phyloP scores from a whole-genome alignment of 257 asterid species.

The Nicotiana tabacum region DNA sequence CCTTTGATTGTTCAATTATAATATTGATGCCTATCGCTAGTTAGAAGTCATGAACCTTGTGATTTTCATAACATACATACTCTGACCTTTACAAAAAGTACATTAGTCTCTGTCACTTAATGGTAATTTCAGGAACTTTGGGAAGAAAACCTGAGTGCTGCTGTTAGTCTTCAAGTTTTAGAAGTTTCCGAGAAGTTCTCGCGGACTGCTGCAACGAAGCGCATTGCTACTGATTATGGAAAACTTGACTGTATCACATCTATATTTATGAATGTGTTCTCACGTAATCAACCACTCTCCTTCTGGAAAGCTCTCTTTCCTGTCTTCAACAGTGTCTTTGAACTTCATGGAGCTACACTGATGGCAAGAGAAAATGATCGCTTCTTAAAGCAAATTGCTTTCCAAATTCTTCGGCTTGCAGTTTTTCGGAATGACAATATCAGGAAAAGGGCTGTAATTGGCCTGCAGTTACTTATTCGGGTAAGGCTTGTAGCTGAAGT shows the following conservation, averaged over 20 bases:
- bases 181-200: slow-evolving; percentile 86
- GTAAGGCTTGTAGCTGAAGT: slow-evolving; percentile 31
- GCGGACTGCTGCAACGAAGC: slow-evolving; percentile 65
- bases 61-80: not conserved
- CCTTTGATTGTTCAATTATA: not conserved
- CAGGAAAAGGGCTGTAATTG: slow-evolving; percentile 86
- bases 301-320: slow-evolving; percentile 93
- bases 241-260: slow-evolving; percentile 96
- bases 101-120: not conserved
- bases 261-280: slow-evolving; percentile 70
- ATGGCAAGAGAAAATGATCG: slow-evolving; percentile 99
- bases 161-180: slow-evolving; percentile 88
- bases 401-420: slow-evolving; percentile 95
- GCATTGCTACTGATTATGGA: slow-evolving; percentile 94
- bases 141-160: slow-evolving; percentile 98
- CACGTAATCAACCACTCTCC: slow-evolving; percentile 83
- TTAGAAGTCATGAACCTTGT: not conserved
- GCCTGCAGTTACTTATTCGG: slow-evolving; percentile 94
- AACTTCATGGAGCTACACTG: slow-evolving; percentile 90
- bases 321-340: slow-evolving; percentile 71
- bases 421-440: slow-evolving; percentile 84
- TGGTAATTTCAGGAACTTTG: slow-evolving; percentile 80
- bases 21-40: not conserved
- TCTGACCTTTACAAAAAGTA: not conserved
- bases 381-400: slow-evolving; percentile 89